phyloP scores from a whole-genome alignment of 495 filamentous ascomycete species.

The Neurospora sp. region DNA sequence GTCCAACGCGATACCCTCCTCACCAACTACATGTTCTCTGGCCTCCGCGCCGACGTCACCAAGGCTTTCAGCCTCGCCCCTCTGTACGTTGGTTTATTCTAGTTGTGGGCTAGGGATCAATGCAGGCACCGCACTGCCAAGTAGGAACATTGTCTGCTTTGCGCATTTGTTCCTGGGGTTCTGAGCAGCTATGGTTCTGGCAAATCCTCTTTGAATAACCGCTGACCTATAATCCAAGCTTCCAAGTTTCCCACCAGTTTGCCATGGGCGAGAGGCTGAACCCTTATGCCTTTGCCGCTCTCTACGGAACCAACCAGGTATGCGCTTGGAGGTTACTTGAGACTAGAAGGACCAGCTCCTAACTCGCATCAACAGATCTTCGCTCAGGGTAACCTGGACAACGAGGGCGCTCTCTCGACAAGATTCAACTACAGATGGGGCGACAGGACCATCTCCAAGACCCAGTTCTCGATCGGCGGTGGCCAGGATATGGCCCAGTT shows the following conservation, averaged over 20 bases:
- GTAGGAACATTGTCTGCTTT: not conserved
- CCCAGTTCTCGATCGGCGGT: constrained; percentile 63
- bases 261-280: constrained; percentile 83
- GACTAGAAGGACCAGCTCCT: not conserved
- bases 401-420: constrained; percentile 69
- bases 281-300: constrained; percentile 86
- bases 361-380: constrained; percentile 56
- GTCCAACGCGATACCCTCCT: constrained; percentile 91
- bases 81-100: constrained; percentile 30
- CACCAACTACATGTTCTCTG: constrained; percentile 89
- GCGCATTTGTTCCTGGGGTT: not conserved
- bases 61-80: constrained; percentile 90
- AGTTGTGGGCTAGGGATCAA: not conserved
- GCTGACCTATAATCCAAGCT: constrained; percentile 27
- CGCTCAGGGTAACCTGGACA: constrained; percentile 90
- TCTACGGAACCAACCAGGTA: constrained; percentile 89
- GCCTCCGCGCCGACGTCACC: constrained; percentile 87
- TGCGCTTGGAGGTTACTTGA: constrained; percentile 15
- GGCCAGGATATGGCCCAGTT: constrained; percentile 69
- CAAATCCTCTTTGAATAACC: not conserved
- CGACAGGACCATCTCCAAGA: constrained; percentile 66
- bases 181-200: not conserved
- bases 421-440: constrained; percentile 87
- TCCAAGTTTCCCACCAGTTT: constrained; percentile 95
- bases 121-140: not conserved